Base-by-base conservation (phyloP, 495 filamentous ascomycete species). In the Lindgomyces ingoldianus region DNA sequence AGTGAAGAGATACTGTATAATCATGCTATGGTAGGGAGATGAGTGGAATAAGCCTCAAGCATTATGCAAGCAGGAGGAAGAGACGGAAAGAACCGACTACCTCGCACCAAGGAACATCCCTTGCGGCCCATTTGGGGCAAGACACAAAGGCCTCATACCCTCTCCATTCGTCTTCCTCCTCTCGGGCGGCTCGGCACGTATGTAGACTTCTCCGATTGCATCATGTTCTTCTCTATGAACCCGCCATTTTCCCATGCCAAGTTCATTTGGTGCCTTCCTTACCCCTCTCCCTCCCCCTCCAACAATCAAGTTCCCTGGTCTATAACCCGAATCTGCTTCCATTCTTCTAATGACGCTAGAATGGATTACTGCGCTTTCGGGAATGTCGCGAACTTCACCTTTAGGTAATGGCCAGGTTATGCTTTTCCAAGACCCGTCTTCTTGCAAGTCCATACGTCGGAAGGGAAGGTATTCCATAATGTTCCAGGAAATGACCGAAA, bases 391-490 rank as follows among this genome's bases (percentile, higher is more conserved):
- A 3, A 88, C 85, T 72, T 94, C 91, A 24, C 91, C 91, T 47
- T 84, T 83, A 0, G 91, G 91, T 3, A 94, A 73, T 0, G 91
- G 91, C 86, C 89, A 92, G 21, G 84, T 76, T 60, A 95, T 93
- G 0, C 88, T 86, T 67, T 88, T 87, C 91, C 91, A 95, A 0
- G 84, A 83, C 0, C 90, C 90, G 62, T 93, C 87, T 1, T 79
- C 57, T 51, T 84, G 81, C 19, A 94, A 71, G 70, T 93, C 91
- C 89, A 95, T 91, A 9, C 91, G 83, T 0, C 89, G 84, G 77
- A 94, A 93, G 0, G 91, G 91, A 14, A 95, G 77, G 69, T 87
- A 92, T 70, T 95, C 89, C 89, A 94, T 93, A 29, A 91, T 74
- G 22, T 85, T 87, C 91, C 91, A 94, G 0, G 82, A 82, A 1